A percentile compares a stretch with the other conserved stretches of the same genome.
These are phyloP conservation scores for Aquilaria malaccensis DNA, from an alignment of 345 rosid species.

Conservation along the genomic window DNA sequence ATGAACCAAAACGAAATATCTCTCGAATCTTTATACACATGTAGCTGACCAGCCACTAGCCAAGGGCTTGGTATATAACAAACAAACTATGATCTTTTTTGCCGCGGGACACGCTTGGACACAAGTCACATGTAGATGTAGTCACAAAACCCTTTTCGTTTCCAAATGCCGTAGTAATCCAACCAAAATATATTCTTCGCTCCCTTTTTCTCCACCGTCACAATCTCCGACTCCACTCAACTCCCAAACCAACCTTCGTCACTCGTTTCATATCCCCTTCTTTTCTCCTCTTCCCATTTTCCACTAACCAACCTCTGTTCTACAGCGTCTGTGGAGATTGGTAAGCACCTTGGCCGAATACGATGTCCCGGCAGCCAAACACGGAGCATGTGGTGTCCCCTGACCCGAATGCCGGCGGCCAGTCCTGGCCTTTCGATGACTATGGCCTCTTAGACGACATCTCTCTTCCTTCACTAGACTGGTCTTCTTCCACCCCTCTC, in stretches of 20 bases:
- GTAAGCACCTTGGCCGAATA: constrained; percentile 10
- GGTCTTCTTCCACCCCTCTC: constrained; percentile 28
- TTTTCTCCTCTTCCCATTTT: neutral
- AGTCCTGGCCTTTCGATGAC: constrained; percentile 30
- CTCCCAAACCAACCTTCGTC: constrained; percentile 12
- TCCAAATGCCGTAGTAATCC: neutral
- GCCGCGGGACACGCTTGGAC: constrained; percentile 19
- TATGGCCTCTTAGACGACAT: constrained; percentile 31
- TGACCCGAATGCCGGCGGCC: constrained; percentile 15
- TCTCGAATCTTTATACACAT: no score
- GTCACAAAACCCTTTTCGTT: constrained; percentile 5
- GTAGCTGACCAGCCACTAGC: no score
- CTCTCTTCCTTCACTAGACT: constrained; percentile 33
- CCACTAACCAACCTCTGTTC: no score
- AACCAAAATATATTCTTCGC: neutral
- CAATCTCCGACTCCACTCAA: constrained; percentile 8
- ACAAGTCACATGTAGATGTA: constrained; percentile 1
- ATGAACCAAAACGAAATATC: no score
- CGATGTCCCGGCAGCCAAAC: constrained; percentile 4
- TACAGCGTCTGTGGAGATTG: neutral
- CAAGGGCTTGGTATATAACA: no score
- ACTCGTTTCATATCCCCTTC: constrained; percentile 15
- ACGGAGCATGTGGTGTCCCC: constrained; percentile 20
- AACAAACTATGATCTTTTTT: neutral
- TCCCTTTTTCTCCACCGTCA: constrained; percentile 6